Evolutionary conservation across 805 yeast species (phyloP), one percentile per base, ranked within the genome.

Genomic region (Candida germanica): DNA sequence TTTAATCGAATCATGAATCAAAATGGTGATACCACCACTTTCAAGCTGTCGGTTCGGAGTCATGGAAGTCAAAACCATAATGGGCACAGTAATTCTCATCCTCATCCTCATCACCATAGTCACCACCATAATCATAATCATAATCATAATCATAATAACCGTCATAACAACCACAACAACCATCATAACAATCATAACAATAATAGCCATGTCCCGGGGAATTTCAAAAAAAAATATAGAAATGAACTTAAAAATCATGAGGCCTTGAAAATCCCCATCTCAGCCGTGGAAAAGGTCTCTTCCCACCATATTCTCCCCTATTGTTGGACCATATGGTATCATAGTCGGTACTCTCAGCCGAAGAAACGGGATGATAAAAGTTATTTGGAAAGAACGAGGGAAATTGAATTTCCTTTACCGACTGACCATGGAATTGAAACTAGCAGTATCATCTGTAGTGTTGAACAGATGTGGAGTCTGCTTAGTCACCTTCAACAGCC

Each of bases 401-500:
- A 71, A 39, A 56, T 73, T 20, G 58, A 56, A 31, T 73, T 73
- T 39, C 62, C 66, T 3, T 72, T 73, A 39, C 62, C 66, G 3
- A 48, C 52, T 31, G 43, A 57, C 29, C 4, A 13, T 4, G 13
- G 25, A 11, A 13, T 37, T 33, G 23, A 16, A 6, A 31, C 31
- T 19, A 43, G 42, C 9, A 54, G 53, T 29, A 40, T 52, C 33
- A 67, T 76, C 33, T 75, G 66, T 11, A 58, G 77, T 3, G 49
- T 76, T 18, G 81, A 77, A 50, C 79, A 77, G 49, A 56, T 76
- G 58, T 76, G 79, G 79, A 48, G 60, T 44, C 51, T 69, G 23
- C 46, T 74, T 24, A 41, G 66, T 7, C 54, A 56, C 18, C 48
- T 77, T 39, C 69, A 66, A 44, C 56, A 54, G 26, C 54, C 72